Base-by-base conservation (phyloP, 2,329 filamentous ascomycete species). In the Penicillium hordei region DNA sequence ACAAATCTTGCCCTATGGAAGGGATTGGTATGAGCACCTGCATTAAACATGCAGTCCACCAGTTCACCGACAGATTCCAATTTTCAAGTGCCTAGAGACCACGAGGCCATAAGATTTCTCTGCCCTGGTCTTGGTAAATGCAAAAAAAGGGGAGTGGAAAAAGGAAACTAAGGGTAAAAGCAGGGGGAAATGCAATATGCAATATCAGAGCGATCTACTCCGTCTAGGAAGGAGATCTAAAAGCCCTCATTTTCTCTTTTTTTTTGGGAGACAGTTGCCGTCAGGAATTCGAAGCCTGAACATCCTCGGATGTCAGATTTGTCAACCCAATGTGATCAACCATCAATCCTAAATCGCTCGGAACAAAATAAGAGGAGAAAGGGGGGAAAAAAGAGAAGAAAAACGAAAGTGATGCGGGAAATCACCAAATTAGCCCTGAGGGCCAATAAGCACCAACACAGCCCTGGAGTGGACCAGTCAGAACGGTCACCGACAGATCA, bases 41-140 rank as follows among this genome's bases (percentile, higher is more conserved):
- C 42, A 33, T 57, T 17, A 2, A 53, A 48, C 27, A 48, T 42
- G 48, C 55, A 36, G 25, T 39, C 15, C 15, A 43, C 21, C 44
- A 29, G 31, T 48, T 46, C 52, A 50, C 49, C 54, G 48, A 52
- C 42, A 48, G 25, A 34, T 42, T 43, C 42, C 29, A 33, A 53
- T 42, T 42, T 42, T 25, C 17, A 38, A 57, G 19, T 43, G 39
- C 21, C 13, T 25, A 25, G 29, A 57, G 34, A 57, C 48, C 54
- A 52, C 42, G 40, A 53, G 54, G 54, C 21, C 42, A 38, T 13
- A 19, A 19, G 21, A 36, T 19, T 51, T 17, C 10, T 45, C 15
- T 34, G 3, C 5, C 3, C 25, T 12, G 31, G 27, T 36, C 27
- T 46, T 57, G 40, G 34, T 33, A 34, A 40, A 40, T 17, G 23